Base-by-base conservation (phyloP, 345 rosid genomes). In the Brassica juncea region DNA sequence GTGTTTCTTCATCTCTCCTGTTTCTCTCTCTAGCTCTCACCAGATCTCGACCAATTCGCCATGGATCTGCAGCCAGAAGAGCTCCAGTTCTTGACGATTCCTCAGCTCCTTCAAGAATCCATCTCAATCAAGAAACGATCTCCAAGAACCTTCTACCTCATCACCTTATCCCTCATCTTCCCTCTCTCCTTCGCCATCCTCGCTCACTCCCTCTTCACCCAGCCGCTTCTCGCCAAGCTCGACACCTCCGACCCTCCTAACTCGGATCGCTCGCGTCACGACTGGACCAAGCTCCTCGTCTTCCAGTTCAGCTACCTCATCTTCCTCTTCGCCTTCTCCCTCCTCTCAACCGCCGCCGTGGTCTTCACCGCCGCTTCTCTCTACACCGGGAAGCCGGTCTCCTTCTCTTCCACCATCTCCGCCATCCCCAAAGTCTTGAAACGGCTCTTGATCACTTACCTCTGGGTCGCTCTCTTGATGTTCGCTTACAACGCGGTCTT, bases 261-360 rank as follows among this genome's bases (percentile, higher is more conserved):
- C 10, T 71, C 82, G 14, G 92, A 77, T 34, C 78, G 82, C 19
- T 84, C 89, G 66, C 91, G 88, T 42, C 98, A 88, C 37, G 86
- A 93, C 35, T 92, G 95, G 98, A 69, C 97, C 49, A 73, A 88
- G 30, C 90, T 94, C 79, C 30, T 93, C 21, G 32, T 86, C 83
- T 86, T 87, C 80, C 98, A 91, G 68, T 94, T 93, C 89, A 66
- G 86, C 66, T 93, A 94, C 86, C 74, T 91, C 0, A 88, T 94
- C 80, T 94, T 94, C 86, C 96, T 94, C 82, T 94, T 94, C 47
- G 92, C 91, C 57, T 93, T 95, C 89, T 95, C 99, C 58, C 96
- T 95, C 44, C 94, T 95, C 82, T 90, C 99, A 16, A 94, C 99
- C 0, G 99, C 99, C 52, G 98, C 99, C 2, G 93, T 93, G 1